phyloP scores from a whole-genome alignment of 176 grass and related monocot species.

The Aegilops tauschii region DNA sequence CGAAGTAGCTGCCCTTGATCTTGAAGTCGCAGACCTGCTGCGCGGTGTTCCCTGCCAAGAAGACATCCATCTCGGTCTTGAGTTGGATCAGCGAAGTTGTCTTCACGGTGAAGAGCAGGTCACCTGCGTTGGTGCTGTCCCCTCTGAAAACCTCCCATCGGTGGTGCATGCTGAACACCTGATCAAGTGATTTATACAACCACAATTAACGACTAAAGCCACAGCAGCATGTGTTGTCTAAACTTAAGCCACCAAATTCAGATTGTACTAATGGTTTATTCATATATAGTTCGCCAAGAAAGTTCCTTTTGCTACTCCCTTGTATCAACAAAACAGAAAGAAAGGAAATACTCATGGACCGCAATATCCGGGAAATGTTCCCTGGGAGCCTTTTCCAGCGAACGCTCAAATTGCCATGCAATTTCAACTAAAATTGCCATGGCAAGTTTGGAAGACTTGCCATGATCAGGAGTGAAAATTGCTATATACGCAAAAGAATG shows the following conservation, averaged over 20 bases:
- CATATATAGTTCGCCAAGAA: neutral
- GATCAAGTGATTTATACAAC: neutral
- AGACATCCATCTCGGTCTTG: slow-evolving; percentile 63
- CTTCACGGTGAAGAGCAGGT: slow-evolving; percentile 59
- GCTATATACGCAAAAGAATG: too few species aligned
- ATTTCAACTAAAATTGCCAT: too few species aligned
- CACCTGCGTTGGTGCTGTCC: slow-evolving; percentile 38
- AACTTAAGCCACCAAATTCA: neutral
- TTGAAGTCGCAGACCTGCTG: slow-evolving; percentile 55
- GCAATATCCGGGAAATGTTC: too few species aligned
- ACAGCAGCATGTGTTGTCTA: neutral
- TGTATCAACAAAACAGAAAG: too few species aligned
- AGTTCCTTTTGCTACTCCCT: neutral
- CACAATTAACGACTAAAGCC: neutral
- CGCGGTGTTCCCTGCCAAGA: slow-evolving; percentile 55
- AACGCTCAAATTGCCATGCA: too few species aligned
- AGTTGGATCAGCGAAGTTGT: slow-evolving; percentile 53
- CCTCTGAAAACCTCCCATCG: slow-evolving; percentile 70
- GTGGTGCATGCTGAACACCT: slow-evolving; percentile 55
- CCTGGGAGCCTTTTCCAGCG: too few species aligned
- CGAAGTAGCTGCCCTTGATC: slow-evolving; percentile 70
- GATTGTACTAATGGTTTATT: neutral
- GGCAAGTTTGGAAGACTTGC: too few species aligned
- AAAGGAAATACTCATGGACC: too few species aligned
- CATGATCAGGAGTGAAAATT: too few species aligned